These are phyloP conservation scores for Scheffersomyces stipitis DNA, from an alignment of 805 yeast species.

Conservation along the genomic window DNA sequence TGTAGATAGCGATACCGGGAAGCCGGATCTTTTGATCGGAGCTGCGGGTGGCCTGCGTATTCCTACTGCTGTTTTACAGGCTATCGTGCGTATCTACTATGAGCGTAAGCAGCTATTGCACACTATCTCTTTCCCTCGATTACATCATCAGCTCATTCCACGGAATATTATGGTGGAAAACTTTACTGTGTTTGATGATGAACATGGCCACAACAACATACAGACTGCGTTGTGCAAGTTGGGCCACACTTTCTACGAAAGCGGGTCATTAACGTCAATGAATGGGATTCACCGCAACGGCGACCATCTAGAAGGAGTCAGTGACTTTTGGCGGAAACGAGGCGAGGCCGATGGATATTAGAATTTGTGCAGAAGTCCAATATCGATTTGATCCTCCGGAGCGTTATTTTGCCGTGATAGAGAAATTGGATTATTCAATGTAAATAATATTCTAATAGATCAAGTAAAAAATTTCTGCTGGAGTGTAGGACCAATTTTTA, in stretches of 20 bases:
- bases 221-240: slow-evolving; percentile 48
- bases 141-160: slow-evolving; percentile 90
- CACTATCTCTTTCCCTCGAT: slow-evolving; percentile 73
- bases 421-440: too few relatives aligned
- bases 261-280: slow-evolving; percentile 42
- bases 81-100: slow-evolving; percentile 65
- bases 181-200: slow-evolving; percentile 38
- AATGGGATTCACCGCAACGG: slow-evolving; percentile 47
- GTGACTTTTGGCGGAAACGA: slow-evolving; percentile 88
- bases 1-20: slow-evolving; percentile 30
- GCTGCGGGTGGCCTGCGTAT: slow-evolving; percentile 95
- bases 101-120: slow-evolving; percentile 60
- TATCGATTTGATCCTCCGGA: too few relatives aligned
- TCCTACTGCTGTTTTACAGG: slow-evolving; percentile 78
- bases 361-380: too few relatives aligned
- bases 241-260: slow-evolving; percentile 32
- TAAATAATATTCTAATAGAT: too few relatives aligned
- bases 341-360: slow-evolving; percentile 72
- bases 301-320: slow-evolving; percentile 63
- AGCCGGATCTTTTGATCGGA: slow-evolving; percentile 71
- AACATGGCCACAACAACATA: slow-evolving; percentile 32
- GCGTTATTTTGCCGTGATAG: too few relatives aligned
- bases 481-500: too few relatives aligned
- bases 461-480: too few relatives aligned
- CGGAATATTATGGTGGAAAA: slow-evolving; percentile 62